Conservation (phyloP, 2,329 filamentous ascomycete species). For the Claviceps fusiformis region DNA sequence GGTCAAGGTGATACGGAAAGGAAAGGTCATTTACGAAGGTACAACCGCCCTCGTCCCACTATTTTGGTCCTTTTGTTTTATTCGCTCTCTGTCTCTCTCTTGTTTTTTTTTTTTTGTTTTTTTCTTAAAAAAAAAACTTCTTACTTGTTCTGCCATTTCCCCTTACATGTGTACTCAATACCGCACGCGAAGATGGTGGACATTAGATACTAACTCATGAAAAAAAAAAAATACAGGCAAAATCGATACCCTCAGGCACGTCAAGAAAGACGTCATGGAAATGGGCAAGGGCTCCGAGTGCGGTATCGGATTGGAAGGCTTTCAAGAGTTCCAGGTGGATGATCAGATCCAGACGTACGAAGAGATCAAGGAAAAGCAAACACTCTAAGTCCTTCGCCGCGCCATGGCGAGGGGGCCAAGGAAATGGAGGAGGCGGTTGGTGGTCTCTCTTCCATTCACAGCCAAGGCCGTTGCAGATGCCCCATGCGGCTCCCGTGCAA, state of each 20-base stretch:
- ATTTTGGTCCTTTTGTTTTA: constrained; percentile 8
- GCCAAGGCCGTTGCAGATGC: no score
- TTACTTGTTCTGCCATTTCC: no score
- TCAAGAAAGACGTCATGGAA: constrained; percentile 81
- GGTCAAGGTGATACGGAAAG: constrained; percentile 58
- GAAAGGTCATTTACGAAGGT: constrained; percentile 71
- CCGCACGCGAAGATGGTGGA: not conserved
- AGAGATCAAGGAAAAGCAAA: constrained; percentile 58
- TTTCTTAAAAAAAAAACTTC: not conserved
- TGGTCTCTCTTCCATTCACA: no score
- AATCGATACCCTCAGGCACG: constrained; percentile 72
- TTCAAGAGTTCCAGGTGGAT: constrained; percentile 63
- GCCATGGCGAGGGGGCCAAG: no score
- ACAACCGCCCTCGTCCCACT: constrained; percentile 20
- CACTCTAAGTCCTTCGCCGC: constrained; percentile 23
- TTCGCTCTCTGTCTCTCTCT: not conserved
- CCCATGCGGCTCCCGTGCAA: no score
- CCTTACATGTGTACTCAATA: not conserved
- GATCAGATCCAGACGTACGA: constrained; percentile 85
- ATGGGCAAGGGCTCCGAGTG: constrained; percentile 93
- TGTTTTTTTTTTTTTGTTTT: constrained; percentile 5
- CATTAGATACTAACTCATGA: not conserved
- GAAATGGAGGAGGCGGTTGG: no score
- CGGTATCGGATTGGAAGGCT: constrained; percentile 71
- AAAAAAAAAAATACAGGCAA: constrained; percentile 38